These are phyloP conservation scores for Aspergillus olivimuriae DNA, from an alignment of 495 filamentous ascomycete genomes.

Conservation along the genomic window DNA sequence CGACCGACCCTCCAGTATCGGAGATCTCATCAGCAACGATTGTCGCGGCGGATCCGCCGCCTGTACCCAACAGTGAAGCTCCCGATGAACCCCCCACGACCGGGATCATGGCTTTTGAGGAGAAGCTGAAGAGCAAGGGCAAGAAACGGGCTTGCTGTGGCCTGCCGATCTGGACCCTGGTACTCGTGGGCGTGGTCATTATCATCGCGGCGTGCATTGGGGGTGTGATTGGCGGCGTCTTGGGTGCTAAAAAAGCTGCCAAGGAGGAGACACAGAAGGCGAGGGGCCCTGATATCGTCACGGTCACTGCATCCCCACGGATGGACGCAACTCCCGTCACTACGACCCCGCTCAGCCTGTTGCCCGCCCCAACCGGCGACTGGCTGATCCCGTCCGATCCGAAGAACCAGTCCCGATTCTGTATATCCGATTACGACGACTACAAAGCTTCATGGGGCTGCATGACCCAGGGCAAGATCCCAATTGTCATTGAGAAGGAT, in stretches of 20 bases:
- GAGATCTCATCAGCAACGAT: constrained; percentile 41
- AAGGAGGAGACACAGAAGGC: constrained; percentile 18
- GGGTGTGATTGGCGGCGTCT: constrained; percentile 55
- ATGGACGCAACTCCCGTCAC: constrained; percentile 60
- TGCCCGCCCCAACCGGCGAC: constrained; percentile 56
- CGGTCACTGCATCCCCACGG: constrained; percentile 47
- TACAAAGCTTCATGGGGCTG: constrained; percentile 69
- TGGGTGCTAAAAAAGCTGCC: constrained; percentile 36
- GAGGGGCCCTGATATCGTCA: constrained; percentile 35
- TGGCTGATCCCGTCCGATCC: constrained; percentile 55
- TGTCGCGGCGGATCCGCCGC: constrained; percentile 12
- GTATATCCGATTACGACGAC: constrained; percentile 54
- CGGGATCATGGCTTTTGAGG: constrained; percentile 41
- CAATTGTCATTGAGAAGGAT: constrained; percentile 26
- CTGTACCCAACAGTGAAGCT: not conserved
- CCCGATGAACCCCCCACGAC: constrained; percentile 14
- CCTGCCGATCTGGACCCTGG: constrained; percentile 63
- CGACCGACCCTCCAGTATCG: constrained; percentile 28
- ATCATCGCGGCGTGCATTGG: constrained; percentile 50
- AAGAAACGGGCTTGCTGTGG: constrained; percentile 55
- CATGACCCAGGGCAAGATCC: constrained; percentile 31
- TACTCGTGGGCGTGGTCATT: constrained; percentile 48
- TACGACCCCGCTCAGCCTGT: constrained; percentile 50
- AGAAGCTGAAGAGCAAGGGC: constrained; percentile 53
- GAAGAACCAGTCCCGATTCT: constrained; percentile 55